Conservation (phyloP, 768 basidiomycete species). For the Rhodosporidiobolus sp. region DNA sequence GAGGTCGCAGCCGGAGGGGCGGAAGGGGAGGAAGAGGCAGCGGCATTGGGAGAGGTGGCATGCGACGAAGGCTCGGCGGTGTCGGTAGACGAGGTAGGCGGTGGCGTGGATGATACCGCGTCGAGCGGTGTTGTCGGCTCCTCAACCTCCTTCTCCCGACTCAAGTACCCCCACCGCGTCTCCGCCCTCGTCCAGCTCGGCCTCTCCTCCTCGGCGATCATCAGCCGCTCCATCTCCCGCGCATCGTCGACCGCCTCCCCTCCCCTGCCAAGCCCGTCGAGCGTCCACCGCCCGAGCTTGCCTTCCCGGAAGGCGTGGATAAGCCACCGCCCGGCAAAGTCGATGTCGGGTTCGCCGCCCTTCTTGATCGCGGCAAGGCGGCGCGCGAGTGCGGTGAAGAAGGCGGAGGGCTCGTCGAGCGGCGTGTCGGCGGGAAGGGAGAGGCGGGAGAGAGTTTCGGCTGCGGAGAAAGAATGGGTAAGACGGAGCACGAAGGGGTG, state of each 20-base stretch:
- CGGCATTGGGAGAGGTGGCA: background rate
- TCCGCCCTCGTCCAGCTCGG: constrained; percentile 3
- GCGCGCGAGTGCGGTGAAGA: constrained; percentile 66
- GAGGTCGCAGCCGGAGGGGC: background rate
- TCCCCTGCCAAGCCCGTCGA: constrained; percentile 40
- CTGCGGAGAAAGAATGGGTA: background rate
- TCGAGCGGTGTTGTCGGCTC: background rate
- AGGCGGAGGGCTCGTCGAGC: constrained; percentile 57
- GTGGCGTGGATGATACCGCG: background rate
- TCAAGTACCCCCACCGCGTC: constrained; percentile 12
- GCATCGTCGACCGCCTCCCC: constrained; percentile 35
- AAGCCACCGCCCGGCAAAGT: constrained; percentile 74
- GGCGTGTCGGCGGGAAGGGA: constrained; percentile 24
- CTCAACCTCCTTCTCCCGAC: background rate
- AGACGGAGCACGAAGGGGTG: background rate
- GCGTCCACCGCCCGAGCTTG: constrained; percentile 43
- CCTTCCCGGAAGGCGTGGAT: constrained; percentile 78
- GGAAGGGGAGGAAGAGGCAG: background rate
- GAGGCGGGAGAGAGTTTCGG: constrained; percentile 30
- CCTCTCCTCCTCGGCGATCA: constrained; percentile 8
- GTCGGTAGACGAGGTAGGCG: background rate
- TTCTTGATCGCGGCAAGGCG: constrained; percentile 78
- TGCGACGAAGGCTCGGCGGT: background rate
- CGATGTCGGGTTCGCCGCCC: constrained; percentile 68
- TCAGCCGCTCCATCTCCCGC: background rate